These are phyloP conservation scores for Sistotremastrum niveocremeum DNA, from an alignment of 768 basidiomycete species.

Conservation along the genomic window DNA sequence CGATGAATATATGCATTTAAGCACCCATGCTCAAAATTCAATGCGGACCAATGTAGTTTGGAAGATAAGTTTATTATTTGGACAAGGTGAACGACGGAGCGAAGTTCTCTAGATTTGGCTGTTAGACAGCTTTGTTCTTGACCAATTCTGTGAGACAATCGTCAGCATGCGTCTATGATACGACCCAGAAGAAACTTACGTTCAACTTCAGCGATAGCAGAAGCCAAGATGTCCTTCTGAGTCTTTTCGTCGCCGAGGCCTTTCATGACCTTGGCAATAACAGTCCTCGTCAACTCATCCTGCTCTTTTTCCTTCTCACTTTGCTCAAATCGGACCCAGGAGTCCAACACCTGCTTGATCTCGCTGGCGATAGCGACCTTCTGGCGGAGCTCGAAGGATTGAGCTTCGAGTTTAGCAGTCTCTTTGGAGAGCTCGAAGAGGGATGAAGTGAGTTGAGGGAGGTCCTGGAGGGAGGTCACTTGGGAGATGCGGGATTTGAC, in stretches of 20 bases:
- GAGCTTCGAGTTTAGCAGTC: slow-evolving; percentile 80
- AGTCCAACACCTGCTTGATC: slow-evolving; percentile 89
- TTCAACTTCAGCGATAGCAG: slow-evolving; percentile 82
- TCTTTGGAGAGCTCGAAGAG: slow-evolving; percentile 95
- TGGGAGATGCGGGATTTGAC: slow-evolving; percentile 87
- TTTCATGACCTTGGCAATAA: slow-evolving; percentile 81
- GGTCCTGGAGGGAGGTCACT: slow-evolving; percentile 92
- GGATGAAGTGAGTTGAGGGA: slow-evolving; percentile 76
- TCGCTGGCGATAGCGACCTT: slow-evolving; percentile 77
- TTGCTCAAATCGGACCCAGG: slow-evolving; percentile 97
- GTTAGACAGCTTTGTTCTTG: slow-evolving; percentile 83
- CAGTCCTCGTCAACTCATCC: slow-evolving; percentile 72
- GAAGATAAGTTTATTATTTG: too few relatives aligned
- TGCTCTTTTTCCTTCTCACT: slow-evolving; percentile 95
- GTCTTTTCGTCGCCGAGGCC: slow-evolving; percentile 77
- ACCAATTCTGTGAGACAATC: slow-evolving; percentile 52
- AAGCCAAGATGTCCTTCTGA: slow-evolving; percentile 68
- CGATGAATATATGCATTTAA: too few relatives aligned
- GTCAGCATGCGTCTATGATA: not conserved
- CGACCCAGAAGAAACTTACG: slow-evolving; percentile 42
- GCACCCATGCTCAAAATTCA: too few relatives aligned
- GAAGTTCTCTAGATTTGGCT: slow-evolving; percentile 8
- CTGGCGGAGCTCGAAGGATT: slow-evolving; percentile 84
- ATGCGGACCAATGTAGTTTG: too few relatives aligned
- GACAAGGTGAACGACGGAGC: too few relatives aligned